Conservation (phyloP, 495 filamentous ascomycete genomes). For the Copromyces sp. region DNA sequence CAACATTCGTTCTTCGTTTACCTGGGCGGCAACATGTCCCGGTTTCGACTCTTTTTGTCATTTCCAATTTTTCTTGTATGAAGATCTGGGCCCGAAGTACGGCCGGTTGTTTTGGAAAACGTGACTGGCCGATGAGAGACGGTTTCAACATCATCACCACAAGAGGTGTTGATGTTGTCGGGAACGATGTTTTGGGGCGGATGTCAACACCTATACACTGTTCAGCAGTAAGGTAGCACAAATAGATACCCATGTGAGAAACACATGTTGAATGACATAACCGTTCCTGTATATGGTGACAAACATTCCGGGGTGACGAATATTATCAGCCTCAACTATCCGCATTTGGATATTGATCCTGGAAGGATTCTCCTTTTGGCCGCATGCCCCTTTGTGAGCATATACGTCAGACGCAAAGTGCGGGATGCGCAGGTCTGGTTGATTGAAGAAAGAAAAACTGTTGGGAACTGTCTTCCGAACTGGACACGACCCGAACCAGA, state of each 20-base stretch:
- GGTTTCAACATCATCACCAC: no score
- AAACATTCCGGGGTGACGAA: not conserved
- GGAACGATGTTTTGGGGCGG: not conserved
- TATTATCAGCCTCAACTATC: not conserved
- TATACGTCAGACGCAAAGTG: not conserved
- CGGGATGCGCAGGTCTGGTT: not conserved
- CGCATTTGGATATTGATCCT: not conserved
- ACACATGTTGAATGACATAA: not conserved
- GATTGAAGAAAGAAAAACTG: not conserved
- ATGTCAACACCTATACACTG: not conserved
- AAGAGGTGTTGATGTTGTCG: no score
- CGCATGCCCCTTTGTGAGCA: not conserved
- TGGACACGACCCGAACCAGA: not conserved
- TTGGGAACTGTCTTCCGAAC: not conserved
- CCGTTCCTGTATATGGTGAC: not conserved
- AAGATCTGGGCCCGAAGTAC: not conserved
- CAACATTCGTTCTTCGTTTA: not conserved
- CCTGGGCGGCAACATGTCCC: not conserved
- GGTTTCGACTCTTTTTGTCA: not conserved
- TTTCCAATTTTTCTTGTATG: not conserved
- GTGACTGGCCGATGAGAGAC: no score
- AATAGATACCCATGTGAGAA: not conserved
- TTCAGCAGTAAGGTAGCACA: not conserved
- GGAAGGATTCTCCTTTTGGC: not conserved
- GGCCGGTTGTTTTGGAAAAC: not conserved